Percentiles rank a stretch among this genome's conserved stretches.
Evolutionary conservation across 192 early-diverging fungal genomes (phyloP).

Genomic region (Coemansia sp.): DNA sequence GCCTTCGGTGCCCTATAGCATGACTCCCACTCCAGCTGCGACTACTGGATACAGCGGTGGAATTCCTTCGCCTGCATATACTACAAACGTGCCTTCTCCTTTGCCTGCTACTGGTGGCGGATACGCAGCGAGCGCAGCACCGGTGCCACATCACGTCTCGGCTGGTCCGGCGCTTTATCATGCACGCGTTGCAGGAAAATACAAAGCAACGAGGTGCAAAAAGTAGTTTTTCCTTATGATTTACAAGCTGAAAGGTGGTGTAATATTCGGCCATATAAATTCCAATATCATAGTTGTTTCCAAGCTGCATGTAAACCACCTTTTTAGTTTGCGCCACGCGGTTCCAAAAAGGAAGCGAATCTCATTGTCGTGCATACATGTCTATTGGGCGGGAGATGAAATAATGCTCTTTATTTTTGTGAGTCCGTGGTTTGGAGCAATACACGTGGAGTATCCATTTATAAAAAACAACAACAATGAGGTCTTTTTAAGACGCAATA

Average conservation of each 20-base stretch:
- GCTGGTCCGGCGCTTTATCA: constrained; percentile 1
- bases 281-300: not conserved
- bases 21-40: not conserved
- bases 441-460: not conserved
- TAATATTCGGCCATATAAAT: not conserved
- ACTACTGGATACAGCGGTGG: not conserved
- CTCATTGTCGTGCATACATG: not conserved
- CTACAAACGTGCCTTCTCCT: not conserved
- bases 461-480: not conserved
- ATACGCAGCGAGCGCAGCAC: not conserved
- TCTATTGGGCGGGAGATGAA: not conserved
- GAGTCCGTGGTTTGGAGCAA: not conserved
- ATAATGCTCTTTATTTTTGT: not conserved
- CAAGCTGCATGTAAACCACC: not conserved
- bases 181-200: not conserved
- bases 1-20: not conserved
- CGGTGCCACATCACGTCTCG: constrained; percentile 1
- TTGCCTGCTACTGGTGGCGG: not conserved
- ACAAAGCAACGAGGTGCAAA: constrained; percentile 1
- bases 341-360: not conserved
- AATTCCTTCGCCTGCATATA: not conserved
- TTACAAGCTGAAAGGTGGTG: not conserved
- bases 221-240: not conserved
- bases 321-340: not conserved
- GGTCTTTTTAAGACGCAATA: not conserved